Percentiles rank a stretch among this genome's conserved stretches.
These are phyloP conservation scores for Fragaria vesca DNA, from an alignment of 306 rosid genomes.

Conservation along the genomic window DNA sequence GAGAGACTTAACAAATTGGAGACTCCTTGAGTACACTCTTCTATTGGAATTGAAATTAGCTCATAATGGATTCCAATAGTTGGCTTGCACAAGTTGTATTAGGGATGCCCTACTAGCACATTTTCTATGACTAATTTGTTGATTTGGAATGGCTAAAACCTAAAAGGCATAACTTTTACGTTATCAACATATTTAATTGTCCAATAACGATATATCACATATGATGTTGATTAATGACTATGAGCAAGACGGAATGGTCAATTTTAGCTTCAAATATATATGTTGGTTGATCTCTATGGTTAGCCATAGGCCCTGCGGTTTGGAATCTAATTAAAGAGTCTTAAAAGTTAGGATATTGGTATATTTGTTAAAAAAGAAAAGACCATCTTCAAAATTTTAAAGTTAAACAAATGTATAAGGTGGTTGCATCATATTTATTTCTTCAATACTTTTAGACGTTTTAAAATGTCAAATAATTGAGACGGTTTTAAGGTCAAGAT, in stretches of 20 bases:
- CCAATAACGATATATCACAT: background rate
- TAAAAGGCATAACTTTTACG: background rate
- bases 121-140: background rate
- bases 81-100: conserved; percentile 14
- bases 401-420: background rate
- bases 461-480: background rate
- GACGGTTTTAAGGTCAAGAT: no score
- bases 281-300: background rate
- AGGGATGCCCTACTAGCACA: conserved; percentile 7
- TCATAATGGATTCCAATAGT: background rate
- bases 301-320: background rate
- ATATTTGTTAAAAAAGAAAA: no score
- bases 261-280: background rate
- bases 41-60: no score
- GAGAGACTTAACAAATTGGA: background rate
- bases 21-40: background rate
- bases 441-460: no score
- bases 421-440: background rate
- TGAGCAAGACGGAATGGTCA: background rate
- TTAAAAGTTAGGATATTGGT: no score
- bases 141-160: background rate
- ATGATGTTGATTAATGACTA: background rate
- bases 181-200: background rate
- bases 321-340: background rate
- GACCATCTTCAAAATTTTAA: accelerated